These are phyloP conservation scores for Pichia cactophila DNA, from an alignment of 1,139 yeast genomes.

Conservation along the genomic window DNA sequence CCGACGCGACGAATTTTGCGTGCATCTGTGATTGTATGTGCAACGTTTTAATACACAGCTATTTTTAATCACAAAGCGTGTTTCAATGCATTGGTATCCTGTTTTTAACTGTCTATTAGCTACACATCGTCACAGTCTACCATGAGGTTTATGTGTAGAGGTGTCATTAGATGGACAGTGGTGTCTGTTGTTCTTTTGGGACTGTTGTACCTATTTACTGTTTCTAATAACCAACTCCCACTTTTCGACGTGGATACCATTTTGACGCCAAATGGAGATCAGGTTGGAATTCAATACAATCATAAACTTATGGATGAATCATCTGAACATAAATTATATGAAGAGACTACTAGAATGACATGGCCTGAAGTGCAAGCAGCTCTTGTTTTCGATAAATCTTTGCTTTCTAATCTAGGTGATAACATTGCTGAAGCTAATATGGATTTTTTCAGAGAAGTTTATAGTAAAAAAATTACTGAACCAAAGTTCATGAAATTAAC, in stretches of 20 bases:
- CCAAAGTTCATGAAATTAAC: constrained; percentile 42
- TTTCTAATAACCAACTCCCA: neutral
- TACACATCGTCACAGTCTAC: neutral
- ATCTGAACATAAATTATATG: neutral
- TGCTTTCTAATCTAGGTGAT: constrained; percentile 19
- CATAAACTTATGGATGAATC: constrained; percentile 22
- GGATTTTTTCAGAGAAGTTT: constrained; percentile 27
- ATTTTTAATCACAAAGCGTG: too few species aligned
- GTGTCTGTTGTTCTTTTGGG: constrained; percentile 9
- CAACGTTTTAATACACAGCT: too few species aligned
- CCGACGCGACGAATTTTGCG: too few species aligned
- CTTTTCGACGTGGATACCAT: constrained; percentile 5
- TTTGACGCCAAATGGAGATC: constrained; percentile 5
- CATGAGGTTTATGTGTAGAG: constrained; percentile 13
- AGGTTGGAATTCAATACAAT: constrained; percentile 20
- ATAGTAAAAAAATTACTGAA: constrained; percentile 30
- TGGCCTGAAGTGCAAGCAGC: constrained; percentile 22
- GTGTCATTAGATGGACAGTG: constrained; percentile 16
- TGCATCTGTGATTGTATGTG: too few species aligned
- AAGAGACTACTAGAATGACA: constrained; percentile 11
- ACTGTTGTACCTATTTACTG: constrained; percentile 2
- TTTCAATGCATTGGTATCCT: too few species aligned
- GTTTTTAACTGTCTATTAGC: neutral
- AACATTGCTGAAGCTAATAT: constrained; percentile 25
- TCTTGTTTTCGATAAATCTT: constrained; percentile 19